phyloP scores from a whole-genome alignment of 1,139 yeast species.

The Meyerozyma guilliermondii region DNA sequence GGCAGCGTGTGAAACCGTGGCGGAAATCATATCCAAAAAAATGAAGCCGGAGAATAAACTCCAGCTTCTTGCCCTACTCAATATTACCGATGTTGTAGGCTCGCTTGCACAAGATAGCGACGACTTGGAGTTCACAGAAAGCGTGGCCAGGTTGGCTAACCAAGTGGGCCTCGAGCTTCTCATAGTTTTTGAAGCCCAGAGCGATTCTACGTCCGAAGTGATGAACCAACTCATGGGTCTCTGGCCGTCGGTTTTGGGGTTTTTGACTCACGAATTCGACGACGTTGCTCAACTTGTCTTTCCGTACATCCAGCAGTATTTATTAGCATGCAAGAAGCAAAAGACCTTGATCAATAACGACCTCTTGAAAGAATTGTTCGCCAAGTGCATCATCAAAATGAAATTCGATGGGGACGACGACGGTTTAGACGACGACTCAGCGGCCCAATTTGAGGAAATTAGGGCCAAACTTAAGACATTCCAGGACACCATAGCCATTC shows the following conservation, averaged over 20 bases:
- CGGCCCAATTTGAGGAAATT: constrained; percentile 74
- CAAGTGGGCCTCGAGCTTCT: constrained; percentile 74
- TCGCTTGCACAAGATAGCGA: constrained; percentile 31
- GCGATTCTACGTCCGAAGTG: constrained; percentile 40
- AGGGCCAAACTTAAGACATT: constrained; percentile 68
- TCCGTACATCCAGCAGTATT: constrained; percentile 71
- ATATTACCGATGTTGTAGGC: constrained; percentile 53
- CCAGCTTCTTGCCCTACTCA: constrained; percentile 65
- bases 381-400: constrained; percentile 71
- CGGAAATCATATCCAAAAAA: constrained; percentile 82
- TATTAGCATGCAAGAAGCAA: constrained; percentile 64
- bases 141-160: constrained; percentile 68
- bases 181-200: constrained; percentile 52
- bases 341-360: constrained; percentile 31
- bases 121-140: constrained; percentile 71
- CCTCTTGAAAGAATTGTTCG: constrained; percentile 58
- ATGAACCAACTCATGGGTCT: constrained; percentile 33
- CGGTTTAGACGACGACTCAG: constrained; percentile 55
- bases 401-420: constrained; percentile 74
- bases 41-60: constrained; percentile 88
- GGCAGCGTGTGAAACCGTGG: constrained; percentile 66
- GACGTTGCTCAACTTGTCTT: constrained; percentile 83
- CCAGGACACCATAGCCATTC: constrained; percentile 79
- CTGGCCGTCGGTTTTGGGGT: constrained; percentile 70
- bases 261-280: constrained; percentile 78